phyloP scores from a whole-genome alignment of 176 grass and related monocot genomes.

The Dactylis glomerata region DNA sequence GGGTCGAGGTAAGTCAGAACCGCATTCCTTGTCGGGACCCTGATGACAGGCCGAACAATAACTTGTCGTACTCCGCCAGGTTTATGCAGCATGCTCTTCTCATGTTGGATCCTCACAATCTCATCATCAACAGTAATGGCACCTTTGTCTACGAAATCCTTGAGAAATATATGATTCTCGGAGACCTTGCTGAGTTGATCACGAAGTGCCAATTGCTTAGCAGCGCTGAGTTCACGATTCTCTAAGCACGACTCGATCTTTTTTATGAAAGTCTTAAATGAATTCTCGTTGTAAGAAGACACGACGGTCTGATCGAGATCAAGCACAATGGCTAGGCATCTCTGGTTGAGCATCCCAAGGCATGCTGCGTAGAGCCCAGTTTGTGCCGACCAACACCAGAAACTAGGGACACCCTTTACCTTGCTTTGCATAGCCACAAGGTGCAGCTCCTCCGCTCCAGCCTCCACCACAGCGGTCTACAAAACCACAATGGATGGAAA shows the following conservation, averaged over 20 bases:
- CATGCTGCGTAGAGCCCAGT: constrained; percentile 39
- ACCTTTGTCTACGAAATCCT: constrained; percentile 36
- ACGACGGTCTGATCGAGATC: constrained; percentile 61
- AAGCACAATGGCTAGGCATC: constrained; percentile 56
- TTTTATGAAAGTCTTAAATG: constrained; percentile 40
- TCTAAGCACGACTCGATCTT: constrained; percentile 32
- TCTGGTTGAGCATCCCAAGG: constrained; percentile 49
- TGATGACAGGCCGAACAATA: constrained; percentile 48
- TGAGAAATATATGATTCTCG: constrained; percentile 42
- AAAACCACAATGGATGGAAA: background rate
- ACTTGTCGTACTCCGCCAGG: constrained; percentile 12
- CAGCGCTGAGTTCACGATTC: constrained; percentile 30
- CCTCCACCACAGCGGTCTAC: constrained; percentile 51
- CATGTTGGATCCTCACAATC: constrained; percentile 30
- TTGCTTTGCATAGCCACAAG: constrained; percentile 61
- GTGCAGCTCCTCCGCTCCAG: constrained; percentile 51
- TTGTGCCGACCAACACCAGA: constrained; percentile 65
- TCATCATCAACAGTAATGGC: constrained; percentile 20
- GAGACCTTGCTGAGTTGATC: constrained; percentile 38
- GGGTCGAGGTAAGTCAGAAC: constrained; percentile 57
- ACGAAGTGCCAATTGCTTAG: constrained; percentile 32
- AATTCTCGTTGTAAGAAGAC: constrained; percentile 48
- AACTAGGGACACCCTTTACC: constrained; percentile 50
- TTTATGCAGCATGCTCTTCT: constrained; percentile 22
- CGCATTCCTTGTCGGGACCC: constrained; percentile 46